Conservation (phyloP, 2,329 filamentous ascomycete genomes). For the Alternaria triticimaculans region DNA sequence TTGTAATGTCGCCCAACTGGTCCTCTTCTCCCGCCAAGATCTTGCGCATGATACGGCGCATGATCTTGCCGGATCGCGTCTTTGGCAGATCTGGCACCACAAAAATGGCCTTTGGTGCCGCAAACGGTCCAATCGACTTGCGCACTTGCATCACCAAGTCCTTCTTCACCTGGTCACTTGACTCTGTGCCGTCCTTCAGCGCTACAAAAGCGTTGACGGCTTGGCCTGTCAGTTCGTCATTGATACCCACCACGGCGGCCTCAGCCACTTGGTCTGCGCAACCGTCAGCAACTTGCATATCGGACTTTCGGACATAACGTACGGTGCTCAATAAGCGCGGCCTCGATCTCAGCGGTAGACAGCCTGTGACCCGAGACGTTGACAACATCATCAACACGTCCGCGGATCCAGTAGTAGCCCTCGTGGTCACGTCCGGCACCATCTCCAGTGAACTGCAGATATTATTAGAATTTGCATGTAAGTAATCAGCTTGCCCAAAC, state of each 20-base stretch:
- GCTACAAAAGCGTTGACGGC: constrained; percentile 96
- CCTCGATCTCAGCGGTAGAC: constrained; percentile 97
- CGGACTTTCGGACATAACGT: constrained; percentile 29
- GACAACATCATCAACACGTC: constrained; percentile 97
- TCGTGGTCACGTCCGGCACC: constrained; percentile 96
- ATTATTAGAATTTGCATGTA: constrained; percentile 27
- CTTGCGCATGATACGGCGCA: constrained; percentile 96
- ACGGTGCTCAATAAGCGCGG: constrained; percentile 90
- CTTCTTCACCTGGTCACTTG: constrained; percentile 82
- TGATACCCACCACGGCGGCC: constrained; percentile 91
- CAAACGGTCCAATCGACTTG: constrained; percentile 97
- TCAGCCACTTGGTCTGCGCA: constrained; percentile 76
- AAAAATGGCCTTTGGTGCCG: constrained; percentile 91
- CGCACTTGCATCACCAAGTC: constrained; percentile 93
- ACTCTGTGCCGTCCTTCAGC: constrained; percentile 83
- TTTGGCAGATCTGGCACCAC: constrained; percentile 94
- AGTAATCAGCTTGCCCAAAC: constrained; percentile 45
- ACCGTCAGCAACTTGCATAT: constrained; percentile 26
- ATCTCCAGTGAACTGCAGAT: constrained; percentile 79
- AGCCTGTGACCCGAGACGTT: constrained; percentile 97
- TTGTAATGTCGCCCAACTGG: constrained; percentile 90
- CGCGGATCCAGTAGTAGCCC: constrained; percentile 99
- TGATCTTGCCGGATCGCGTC: constrained; percentile 98
- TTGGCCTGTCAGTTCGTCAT: constrained; percentile 94
- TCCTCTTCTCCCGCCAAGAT: constrained; percentile 97